phyloP scores from a whole-genome alignment of 2,329 filamentous ascomycete genomes.

The Macroventuria anomochaeta region DNA sequence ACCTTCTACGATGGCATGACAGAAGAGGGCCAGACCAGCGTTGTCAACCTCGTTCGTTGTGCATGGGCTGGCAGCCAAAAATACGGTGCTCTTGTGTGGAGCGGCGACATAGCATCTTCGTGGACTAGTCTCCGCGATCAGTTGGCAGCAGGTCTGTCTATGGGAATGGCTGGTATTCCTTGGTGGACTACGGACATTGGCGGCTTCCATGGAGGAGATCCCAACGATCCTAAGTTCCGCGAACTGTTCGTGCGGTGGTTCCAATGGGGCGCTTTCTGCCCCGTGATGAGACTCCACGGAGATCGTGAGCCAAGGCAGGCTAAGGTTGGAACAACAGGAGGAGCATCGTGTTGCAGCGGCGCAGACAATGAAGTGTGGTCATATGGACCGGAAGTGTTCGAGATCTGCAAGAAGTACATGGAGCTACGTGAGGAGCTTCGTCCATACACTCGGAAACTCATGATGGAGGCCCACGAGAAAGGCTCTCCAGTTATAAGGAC shows the following conservation, averaged over 20 bases:
- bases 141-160: slow-evolving; percentile 68
- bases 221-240: slow-evolving; percentile 61
- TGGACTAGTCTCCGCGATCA: slow-evolving; percentile 67
- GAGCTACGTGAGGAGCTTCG: slow-evolving; percentile 63
- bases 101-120: slow-evolving; percentile 69
- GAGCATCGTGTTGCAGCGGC: slow-evolving; percentile 52
- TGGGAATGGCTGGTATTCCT: slow-evolving; percentile 68
- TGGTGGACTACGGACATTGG: slow-evolving; percentile 78
- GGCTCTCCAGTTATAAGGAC: slow-evolving; percentile 68
- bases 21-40: slow-evolving; percentile 60
- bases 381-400: slow-evolving; percentile 66
- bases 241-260: slow-evolving; percentile 73
- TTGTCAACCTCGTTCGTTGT: slow-evolving; percentile 66
- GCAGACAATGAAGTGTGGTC: slow-evolving; percentile 71
- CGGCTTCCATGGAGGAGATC: slow-evolving; percentile 71
- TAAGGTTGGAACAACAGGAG: slow-evolving; percentile 48
- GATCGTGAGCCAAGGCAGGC: slow-evolving; percentile 66
- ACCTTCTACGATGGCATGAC: slow-evolving; percentile 67
- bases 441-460: slow-evolving; percentile 64
- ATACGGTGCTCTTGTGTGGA: slow-evolving; percentile 71
- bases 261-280: slow-evolving; percentile 71
- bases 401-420: slow-evolving; percentile 67
- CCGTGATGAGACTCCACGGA: slow-evolving; percentile 71
- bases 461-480: slow-evolving; percentile 65
- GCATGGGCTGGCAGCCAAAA: slow-evolving; percentile 67